A percentile compares a stretch with the other conserved stretches of the same genome.
Evolutionary conservation across 768 basidiomycete species (phyloP).

Genomic region (Boletus bicolor): DNA sequence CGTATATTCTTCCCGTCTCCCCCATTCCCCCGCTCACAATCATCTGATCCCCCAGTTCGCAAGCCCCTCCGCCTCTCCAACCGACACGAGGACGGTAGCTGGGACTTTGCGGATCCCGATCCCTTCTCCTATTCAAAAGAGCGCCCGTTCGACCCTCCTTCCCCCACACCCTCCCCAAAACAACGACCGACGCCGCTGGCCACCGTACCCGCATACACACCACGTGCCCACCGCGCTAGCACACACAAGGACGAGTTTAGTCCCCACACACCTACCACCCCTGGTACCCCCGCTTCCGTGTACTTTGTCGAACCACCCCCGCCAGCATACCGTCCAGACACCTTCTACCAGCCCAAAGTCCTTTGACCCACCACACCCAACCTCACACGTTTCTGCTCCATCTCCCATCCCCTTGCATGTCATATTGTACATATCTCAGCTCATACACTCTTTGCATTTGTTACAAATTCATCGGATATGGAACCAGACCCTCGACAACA

Average conservation of each 20-base stretch:
- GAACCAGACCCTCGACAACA: neutral
- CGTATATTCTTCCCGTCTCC: neutral
- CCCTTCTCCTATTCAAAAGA: slow-evolving; percentile 11
- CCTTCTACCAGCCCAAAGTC: slow-evolving; percentile 7
- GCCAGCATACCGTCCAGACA: slow-evolving; percentile 24
- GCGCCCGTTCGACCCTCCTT: neutral
- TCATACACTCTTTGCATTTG: neutral
- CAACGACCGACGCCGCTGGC: slow-evolving; percentile 17
- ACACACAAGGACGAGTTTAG: slow-evolving; percentile 21
- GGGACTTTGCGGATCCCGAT: slow-evolving; percentile 33
- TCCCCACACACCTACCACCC: slow-evolving; percentile 18
- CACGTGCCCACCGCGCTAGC: slow-evolving; percentile 16
- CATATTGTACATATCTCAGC: slow-evolving; percentile 1
- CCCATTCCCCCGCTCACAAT: neutral
- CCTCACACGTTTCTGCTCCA: neutral
- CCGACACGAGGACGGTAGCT: slow-evolving; percentile 18
- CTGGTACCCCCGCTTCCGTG: neutral
- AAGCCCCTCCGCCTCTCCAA: slow-evolving; percentile 26
- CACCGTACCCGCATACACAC: neutral
- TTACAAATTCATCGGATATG: neutral
- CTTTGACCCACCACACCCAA: neutral
- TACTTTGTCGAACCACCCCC: slow-evolving; percentile 26
- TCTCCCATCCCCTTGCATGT: neutral
- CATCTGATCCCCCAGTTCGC: slow-evolving; percentile 10
- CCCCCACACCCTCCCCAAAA: neutral